Evolutionary conservation across 2,329 filamentous ascomycete genomes (phyloP), one percentile per base, ranked within the genome.

Genomic region (Blastomyces silverae): DNA sequence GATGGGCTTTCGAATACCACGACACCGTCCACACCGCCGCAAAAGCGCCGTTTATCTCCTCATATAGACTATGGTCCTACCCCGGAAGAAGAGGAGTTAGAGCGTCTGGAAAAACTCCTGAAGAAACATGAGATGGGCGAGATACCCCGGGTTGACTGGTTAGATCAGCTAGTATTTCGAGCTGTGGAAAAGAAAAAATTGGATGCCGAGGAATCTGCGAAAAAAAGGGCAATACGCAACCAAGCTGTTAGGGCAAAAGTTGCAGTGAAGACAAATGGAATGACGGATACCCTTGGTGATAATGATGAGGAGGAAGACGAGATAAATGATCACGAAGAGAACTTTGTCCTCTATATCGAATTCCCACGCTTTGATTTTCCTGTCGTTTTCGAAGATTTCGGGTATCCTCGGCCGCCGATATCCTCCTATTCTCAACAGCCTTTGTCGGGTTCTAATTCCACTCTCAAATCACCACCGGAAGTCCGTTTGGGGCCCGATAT

Each of bases 61-160:
- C 78, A 77, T 52, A 74, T 77, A 62, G 72, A 73, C 0, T 77
- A 82, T 1, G 79, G 82, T 1, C 75, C 80, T 0, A 79, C 85
- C n/a, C 86, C 89, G 65, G 88, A 88, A 70, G 87, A 95, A 66
- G 87, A 91, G 63, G 94, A 99, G 76, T 83, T 97, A 67, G 92
- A 97, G 71, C 84, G 94, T 22, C 84, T 99, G 70, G 92, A 97
- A 73, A 88, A 87, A 63, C 77, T 97, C 28, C 89, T 99, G 74
- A 99, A 99, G 78, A 96, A 96, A 77, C 94, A 97, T 73, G 95
- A 99, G 74, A 95, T 97, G 89, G 92, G 92, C 22, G 94, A 99
- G 74, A 93, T 99, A 34, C 87, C 91, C 0, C 86, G 92, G 20
- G 89, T 96, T 59, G 91, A 95, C 71, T 99, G 94, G 95, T 84